Conservation (phyloP, 306 rosid species). For the Gillenia trifoliata region DNA sequence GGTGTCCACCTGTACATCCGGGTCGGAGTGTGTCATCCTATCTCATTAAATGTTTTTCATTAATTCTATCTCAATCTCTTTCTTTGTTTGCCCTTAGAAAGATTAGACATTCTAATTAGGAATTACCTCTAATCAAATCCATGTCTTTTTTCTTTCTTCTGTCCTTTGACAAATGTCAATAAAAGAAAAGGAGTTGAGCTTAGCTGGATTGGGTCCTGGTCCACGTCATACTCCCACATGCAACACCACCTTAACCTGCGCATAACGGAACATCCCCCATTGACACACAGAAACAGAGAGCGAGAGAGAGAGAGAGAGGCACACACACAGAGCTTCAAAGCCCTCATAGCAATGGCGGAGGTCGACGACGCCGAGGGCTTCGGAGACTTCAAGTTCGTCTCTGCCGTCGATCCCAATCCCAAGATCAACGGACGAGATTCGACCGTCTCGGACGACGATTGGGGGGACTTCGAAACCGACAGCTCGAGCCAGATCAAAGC, state of each 20-base stretch:
- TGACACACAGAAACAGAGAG: neutral
- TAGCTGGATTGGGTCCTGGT: neutral
- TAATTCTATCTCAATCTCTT: no score
- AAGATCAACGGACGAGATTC: conserved; percentile 12
- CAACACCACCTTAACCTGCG: neutral
- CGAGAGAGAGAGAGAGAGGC: neutral
- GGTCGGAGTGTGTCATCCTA: no score
- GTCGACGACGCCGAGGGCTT: conserved; percentile 71
- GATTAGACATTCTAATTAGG: no score
- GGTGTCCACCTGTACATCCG: no score
- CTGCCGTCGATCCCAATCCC: conserved; percentile 16
- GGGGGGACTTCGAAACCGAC: conserved; percentile 62
- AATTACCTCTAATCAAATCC: no score
- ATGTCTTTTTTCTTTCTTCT: no score
- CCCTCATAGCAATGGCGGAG: conserved; percentile 54
- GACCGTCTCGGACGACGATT: conserved; percentile 33
- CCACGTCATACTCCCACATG: conserved; percentile 15
- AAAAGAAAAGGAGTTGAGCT: no score
- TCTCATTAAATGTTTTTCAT: no score
- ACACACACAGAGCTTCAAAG: conserved; percentile 3
- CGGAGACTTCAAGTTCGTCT: conserved; percentile 66
- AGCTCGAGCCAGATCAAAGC: conserved; percentile 43
- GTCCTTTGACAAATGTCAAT: no score
- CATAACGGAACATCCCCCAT: neutral
- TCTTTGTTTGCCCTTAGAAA: no score